Conservation (phyloP, 768 basidiomycete species). For the Fibroporia radiculosa region DNA sequence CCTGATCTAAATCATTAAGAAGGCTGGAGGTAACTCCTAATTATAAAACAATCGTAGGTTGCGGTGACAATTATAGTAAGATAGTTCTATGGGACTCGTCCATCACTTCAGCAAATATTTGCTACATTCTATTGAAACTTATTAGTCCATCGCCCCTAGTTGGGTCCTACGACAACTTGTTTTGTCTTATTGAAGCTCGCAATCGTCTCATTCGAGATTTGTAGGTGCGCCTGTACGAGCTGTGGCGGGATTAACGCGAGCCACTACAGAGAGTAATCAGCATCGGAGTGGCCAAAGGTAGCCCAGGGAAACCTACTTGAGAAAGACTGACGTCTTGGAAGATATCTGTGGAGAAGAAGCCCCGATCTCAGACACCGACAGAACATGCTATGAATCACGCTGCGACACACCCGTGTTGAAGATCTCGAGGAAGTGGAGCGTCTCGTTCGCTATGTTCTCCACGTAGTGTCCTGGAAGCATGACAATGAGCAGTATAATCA, state of each 20-base stretch:
- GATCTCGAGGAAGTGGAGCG: slow-evolving; percentile 30
- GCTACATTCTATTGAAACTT: no score
- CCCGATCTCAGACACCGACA: no score
- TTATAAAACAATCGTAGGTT: no score
- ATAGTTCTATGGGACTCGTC: no score
- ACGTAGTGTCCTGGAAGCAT: slow-evolving; percentile 26
- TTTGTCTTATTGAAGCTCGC: slow-evolving; percentile 42
- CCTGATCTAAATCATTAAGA: no score
- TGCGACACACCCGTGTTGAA: slow-evolving; percentile 23
- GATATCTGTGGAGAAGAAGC: slow-evolving; percentile 4
- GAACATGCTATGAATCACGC: not conserved
- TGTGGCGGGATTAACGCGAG: slow-evolving; percentile 49
- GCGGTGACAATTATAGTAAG: no score
- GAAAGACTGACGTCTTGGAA: slow-evolving; percentile 31
- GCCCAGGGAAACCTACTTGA: slow-evolving; percentile 27
- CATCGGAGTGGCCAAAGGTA: not conserved
- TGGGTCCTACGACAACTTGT: slow-evolving; percentile 35
- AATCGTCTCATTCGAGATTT: slow-evolving; percentile 43
- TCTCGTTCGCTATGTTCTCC: slow-evolving; percentile 31
- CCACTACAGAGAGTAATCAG: slow-evolving; percentile 34
- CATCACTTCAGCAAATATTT: no score
- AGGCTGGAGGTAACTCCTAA: no score
- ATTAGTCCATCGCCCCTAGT: no score
- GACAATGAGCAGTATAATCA: not conserved
- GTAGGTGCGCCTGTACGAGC: slow-evolving; percentile 54